A percentile compares a stretch with the other conserved stretches of the same genome.
phyloP scores from a whole-genome alignment of 352 stramenopile species.

The Thraustochytrium sp. region DNA sequence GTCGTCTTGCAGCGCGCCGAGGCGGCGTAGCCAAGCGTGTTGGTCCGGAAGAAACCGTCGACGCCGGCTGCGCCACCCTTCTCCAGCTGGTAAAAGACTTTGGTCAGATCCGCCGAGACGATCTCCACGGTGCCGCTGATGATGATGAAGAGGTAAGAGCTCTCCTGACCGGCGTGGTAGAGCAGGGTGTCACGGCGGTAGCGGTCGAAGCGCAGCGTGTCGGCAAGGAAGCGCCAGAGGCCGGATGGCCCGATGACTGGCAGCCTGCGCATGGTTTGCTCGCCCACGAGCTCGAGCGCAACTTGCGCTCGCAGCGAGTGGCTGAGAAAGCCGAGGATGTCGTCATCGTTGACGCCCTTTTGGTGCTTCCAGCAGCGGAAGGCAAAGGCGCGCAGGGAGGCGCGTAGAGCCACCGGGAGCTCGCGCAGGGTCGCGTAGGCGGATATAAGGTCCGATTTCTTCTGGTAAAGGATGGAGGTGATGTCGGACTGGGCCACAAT shows the following conservation, averaged over 20 bases:
- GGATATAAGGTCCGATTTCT: slow-evolving; percentile 22
- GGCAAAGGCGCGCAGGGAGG: neutral
- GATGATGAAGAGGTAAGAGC: neutral
- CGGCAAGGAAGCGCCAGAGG: neutral
- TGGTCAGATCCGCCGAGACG: neutral
- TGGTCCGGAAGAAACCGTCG: slow-evolving; percentile 14
- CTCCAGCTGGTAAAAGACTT: neutral
- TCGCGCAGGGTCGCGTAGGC: neutral
- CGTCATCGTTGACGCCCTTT: slow-evolving; percentile 12
- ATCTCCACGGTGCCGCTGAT: slow-evolving; percentile 19
- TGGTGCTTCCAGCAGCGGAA: neutral
- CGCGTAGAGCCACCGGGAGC: neutral
- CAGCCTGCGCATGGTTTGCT: neutral
- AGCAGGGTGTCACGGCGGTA: neutral
- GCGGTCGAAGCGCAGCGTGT: neutral
- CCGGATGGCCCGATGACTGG: slow-evolving; percentile 2
- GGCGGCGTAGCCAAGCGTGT: neutral
- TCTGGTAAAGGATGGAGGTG: slow-evolving; percentile 34
- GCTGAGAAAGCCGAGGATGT: neutral
- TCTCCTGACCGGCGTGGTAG: neutral
- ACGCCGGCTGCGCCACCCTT: neutral
- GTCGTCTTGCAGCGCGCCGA: neutral
- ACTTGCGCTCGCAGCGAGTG: neutral
- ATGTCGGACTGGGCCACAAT: slow-evolving; percentile 41
- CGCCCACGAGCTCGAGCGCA: neutral